Evolutionary conservation across 1,139 yeast species (phyloP).

Genomic region (Waltiozyma sp.): DNA sequence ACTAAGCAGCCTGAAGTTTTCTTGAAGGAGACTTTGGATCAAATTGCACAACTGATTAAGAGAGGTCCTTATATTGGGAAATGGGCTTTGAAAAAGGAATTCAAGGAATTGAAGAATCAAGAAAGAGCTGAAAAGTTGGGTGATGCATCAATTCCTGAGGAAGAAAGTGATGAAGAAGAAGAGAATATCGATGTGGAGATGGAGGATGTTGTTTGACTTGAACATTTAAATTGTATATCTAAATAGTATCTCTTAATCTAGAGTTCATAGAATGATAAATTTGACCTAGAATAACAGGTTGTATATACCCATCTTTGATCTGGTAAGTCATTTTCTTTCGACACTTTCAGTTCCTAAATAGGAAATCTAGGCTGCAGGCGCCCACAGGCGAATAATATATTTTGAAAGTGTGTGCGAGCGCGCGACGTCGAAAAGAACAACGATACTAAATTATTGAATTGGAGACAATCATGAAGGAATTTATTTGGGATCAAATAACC

Average conservation of each 20-base stretch:
- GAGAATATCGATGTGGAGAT: conserved; percentile 29
- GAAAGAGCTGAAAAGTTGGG: conserved; percentile 62
- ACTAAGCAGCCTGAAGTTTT: conserved; percentile 95
- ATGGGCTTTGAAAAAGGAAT: conserved; percentile 84
- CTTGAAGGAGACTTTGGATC: conserved; percentile 80
- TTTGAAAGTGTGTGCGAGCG: not conserved
- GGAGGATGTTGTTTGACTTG: conserved; percentile 26
- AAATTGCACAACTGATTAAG: conserved; percentile 80
- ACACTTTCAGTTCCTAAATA: not conserved
- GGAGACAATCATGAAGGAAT: too few species aligned
- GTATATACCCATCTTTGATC: too few species aligned
- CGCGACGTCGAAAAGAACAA: not conserved
- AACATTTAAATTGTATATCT: too few species aligned
- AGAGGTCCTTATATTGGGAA: conserved; percentile 95
- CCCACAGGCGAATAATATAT: too few species aligned
- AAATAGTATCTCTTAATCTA: too few species aligned
- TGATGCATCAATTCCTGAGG: conserved; percentile 40
- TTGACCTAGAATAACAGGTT: too few species aligned
- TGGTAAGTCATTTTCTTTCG: not conserved
- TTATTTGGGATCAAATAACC: too few species aligned
- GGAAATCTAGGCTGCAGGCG: not conserved
- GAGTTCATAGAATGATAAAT: too few species aligned
- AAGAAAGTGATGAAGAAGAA: conserved; percentile 32
- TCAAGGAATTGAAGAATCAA: conserved; percentile 67
- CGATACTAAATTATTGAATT: too few species aligned